Evolutionary conservation across 495 filamentous ascomycete genomes (phyloP).

Genomic region (Staphylotrichum longicolle): DNA sequence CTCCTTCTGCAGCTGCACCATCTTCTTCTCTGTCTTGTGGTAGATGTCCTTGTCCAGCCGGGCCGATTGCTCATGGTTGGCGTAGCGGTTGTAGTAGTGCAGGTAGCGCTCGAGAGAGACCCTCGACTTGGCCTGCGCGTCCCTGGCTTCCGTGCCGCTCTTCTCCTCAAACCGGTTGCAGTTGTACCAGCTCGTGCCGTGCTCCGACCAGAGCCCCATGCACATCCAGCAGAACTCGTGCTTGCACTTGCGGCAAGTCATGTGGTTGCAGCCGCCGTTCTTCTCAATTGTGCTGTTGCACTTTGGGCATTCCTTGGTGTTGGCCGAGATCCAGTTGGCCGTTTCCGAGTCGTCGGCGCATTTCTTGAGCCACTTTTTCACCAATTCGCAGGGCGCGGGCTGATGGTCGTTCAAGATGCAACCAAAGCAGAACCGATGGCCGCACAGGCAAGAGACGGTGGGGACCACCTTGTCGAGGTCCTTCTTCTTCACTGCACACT

Average conservation of each 20-base stretch:
- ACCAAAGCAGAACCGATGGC: conserved; percentile 92
- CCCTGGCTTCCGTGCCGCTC: conserved; percentile 82
- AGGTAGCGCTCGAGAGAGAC: conserved; percentile 90
- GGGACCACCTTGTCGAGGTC: conserved; percentile 83
- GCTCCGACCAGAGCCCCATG: conserved; percentile 98
- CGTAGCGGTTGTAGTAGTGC: conserved; percentile 98
- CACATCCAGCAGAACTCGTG: conserved; percentile 99
- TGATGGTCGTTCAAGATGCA: conserved; percentile 91
- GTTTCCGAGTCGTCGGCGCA: conserved; percentile 98
- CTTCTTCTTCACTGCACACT: conserved; percentile 81
- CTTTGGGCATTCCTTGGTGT: conserved; percentile 96
- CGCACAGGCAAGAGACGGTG: conserved; percentile 80
- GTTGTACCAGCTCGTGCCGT: conserved; percentile 99
- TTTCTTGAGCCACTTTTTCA: conserved; percentile 97
- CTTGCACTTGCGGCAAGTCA: conserved; percentile 98
- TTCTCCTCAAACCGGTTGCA: conserved; percentile 97
- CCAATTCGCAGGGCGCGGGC: conserved; percentile 83
- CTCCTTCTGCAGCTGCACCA: conserved; percentile 87
- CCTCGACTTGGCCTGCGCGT: conserved; percentile 85
- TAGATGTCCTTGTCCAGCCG: conserved; percentile 96
- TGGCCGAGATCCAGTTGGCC: conserved; percentile 98
- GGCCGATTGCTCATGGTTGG: conserved; percentile 97
- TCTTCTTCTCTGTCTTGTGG: conserved; percentile 96
- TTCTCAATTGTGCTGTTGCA: conserved; percentile 98
- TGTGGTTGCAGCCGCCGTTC: conserved; percentile 98